Evolutionary conservation across 1,284 basidiomycete genomes (phyloP).

Genomic region (Fomitopsis palustris): DNA sequence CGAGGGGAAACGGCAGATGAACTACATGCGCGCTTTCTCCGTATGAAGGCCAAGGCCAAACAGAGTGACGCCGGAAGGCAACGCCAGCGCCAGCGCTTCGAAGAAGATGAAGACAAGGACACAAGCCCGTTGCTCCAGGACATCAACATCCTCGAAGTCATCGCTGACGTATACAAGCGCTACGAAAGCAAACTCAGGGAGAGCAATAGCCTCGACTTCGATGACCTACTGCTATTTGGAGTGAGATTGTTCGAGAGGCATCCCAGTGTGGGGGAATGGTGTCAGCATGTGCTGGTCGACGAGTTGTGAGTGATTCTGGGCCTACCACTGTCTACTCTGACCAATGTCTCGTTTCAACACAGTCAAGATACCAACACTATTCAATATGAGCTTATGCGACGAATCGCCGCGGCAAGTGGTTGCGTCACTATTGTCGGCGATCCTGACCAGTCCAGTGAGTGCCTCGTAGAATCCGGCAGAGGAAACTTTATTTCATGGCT

Average conservation of each 20-base stretch:
- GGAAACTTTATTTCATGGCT: too few relatives aligned
- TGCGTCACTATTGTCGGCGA: slow-evolving; percentile 88
- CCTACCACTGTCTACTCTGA: neutral
- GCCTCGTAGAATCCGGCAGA: too few relatives aligned
- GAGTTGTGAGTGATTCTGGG: slow-evolving; percentile 67
- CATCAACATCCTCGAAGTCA: slow-evolving; percentile 17
- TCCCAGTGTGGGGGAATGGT: slow-evolving; percentile 55
- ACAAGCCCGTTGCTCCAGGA: neutral
- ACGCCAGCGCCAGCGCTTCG: slow-evolving; percentile 6
- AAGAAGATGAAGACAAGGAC: slow-evolving; percentile 6
- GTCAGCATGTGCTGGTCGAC: slow-evolving; percentile 83
- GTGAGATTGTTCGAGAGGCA: slow-evolving; percentile 66
- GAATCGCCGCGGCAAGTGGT: slow-evolving; percentile 53
- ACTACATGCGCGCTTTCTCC: slow-evolving; percentile 22
- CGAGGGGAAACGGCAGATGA: slow-evolving; percentile 58
- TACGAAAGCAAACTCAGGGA: slow-evolving; percentile 66
- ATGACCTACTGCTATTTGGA: slow-evolving; percentile 81
- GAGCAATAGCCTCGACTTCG: slow-evolving; percentile 84
- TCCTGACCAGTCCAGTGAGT: slow-evolving; percentile 84
- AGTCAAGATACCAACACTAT: slow-evolving; percentile 88
- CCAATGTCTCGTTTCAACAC: neutral
- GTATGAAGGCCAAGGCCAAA: slow-evolving; percentile 16
- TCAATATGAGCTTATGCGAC: slow-evolving; percentile 82
- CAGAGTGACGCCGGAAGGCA: neutral
- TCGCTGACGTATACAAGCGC: slow-evolving; percentile 58